These are phyloP conservation scores for Arthrinium phaeospermum DNA, from an alignment of 2,329 filamentous ascomycete genomes.

Conservation along the genomic window DNA sequence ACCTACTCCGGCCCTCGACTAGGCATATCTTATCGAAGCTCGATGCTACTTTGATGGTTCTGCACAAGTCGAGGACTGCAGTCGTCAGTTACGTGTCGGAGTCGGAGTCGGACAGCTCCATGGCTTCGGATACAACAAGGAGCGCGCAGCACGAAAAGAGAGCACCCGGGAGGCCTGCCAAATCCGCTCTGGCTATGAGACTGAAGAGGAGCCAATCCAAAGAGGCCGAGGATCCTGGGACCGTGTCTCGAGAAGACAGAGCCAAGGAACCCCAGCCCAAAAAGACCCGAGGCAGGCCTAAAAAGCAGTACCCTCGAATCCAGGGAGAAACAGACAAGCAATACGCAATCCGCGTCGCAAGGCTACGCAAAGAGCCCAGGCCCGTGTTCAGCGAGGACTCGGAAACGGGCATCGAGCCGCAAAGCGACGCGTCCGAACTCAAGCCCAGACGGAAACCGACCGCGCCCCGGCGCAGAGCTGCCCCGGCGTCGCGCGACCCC, in stretches of 20 bases:
- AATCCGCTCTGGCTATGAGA: neutral
- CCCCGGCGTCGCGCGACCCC: constrained; percentile 12
- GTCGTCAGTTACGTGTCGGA: constrained; percentile 43
- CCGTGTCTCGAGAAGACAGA: neutral
- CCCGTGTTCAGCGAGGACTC: constrained; percentile 26
- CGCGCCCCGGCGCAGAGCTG: neutral
- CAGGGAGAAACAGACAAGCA: constrained; percentile 53
- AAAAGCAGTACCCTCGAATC: constrained; percentile 44
- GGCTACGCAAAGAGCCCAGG: constrained; percentile 42
- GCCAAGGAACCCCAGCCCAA: constrained; percentile 13
- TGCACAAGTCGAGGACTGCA: constrained; percentile 71
- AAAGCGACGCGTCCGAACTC: constrained; percentile 10
- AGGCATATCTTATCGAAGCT: constrained; percentile 73
- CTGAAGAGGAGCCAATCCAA: neutral
- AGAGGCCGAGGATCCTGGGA: neutral
- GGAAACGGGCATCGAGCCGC: constrained; percentile 8
- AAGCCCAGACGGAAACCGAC: neutral
- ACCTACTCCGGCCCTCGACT: constrained; percentile 70
- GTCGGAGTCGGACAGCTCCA: constrained; percentile 35
- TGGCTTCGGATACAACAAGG: constrained; percentile 28
- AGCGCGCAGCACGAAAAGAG: constrained; percentile 24
- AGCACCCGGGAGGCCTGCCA: constrained; percentile 29
- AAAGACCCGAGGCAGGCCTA: constrained; percentile 46
- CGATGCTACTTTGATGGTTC: constrained; percentile 70
- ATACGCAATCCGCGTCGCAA: constrained; percentile 54